Base-by-base conservation (phyloP, 1,139 yeast genomes). In the Hanseniaspora gamundiae region DNA sequence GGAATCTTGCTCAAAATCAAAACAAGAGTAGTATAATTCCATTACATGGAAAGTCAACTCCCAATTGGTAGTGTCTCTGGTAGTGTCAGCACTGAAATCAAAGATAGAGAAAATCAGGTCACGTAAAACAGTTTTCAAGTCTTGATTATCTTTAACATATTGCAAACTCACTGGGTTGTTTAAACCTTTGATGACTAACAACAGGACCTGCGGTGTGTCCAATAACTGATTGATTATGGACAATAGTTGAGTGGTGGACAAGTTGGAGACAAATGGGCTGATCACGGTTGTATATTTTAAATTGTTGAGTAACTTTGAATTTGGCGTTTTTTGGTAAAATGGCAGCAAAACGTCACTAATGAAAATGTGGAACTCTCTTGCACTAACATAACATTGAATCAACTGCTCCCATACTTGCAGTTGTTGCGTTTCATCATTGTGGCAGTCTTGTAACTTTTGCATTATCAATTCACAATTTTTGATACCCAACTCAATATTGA, bases 341-440 rank as follows among this genome's bases (percentile, higher is more conserved):
- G 52, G 44, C 13, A 64, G 60, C 80, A 83, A 79, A 13, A 68
- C 57, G 0, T 62, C 58, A 42, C 76, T 65, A 24, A 36, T 24
- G 50, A 81, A 80, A 4, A 61, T 59, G 9, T 61, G 61, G 38
- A 77, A 64, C 44, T 80, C 86, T 64, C 93, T 73, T 6, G 80
- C 80, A 51, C 67, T 71, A 4, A 69, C 64, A 53, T 70, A 73
- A 10, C 80, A 72, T 9, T 64, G 60, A 2, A 77, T 59, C 14
- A 79, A 50, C 22, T 66, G 62, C 2, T 58, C 53, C 41, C 71
- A 69, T n/a, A 74, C 54, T 1, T 47, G 45, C 5, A 51, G 47
- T 9, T 51, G 45, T 45, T 39, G 21, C 14, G 54, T 49, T 17
- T 53, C 16, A 51, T 40, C 3, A 52, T 51, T n/a, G 64, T 41